Conservation (phyloP, 441 rosid species). For the Codiaeum variegatum region DNA sequence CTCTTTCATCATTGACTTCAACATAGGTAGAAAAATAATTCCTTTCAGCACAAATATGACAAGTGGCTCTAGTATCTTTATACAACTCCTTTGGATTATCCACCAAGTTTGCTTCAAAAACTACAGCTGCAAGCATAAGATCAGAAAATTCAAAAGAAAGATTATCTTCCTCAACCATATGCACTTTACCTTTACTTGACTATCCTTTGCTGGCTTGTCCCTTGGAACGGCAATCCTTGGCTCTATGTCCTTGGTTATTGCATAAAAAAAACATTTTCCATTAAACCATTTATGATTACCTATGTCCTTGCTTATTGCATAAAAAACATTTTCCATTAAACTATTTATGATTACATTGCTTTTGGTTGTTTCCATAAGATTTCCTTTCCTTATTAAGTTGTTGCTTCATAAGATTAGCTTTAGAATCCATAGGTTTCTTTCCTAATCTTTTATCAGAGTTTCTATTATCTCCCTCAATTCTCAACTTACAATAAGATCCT, state of each 20-base stretch:
- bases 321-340: neutral
- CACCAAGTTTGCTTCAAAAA: too few species aligned
- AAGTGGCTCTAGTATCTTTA: neutral
- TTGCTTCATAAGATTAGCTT: neutral
- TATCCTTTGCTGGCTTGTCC: neutral
- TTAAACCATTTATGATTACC: too few species aligned
- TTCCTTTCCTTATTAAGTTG: neutral
- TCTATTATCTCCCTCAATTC: too few species aligned
- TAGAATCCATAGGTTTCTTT: neutral
- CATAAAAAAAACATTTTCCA: too few species aligned
- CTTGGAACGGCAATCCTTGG: neutral
- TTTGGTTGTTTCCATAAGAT: too few species aligned
- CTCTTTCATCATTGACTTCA: too few species aligned
- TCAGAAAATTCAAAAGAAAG: too few species aligned
- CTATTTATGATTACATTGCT: neutral
- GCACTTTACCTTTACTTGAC: neutral
- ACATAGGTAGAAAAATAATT: neutral
- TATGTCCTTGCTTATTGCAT: neutral
- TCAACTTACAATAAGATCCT: too few species aligned
- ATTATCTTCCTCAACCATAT: constrained; percentile 1
- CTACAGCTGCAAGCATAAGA: too few species aligned
- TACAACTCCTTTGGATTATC: neutral
- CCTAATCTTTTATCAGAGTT: neutral
- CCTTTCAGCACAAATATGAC: neutral
- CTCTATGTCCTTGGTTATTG: too few species aligned